Conservation (phyloP, 768 basidiomycete species). For the Mycena galericulata region DNA sequence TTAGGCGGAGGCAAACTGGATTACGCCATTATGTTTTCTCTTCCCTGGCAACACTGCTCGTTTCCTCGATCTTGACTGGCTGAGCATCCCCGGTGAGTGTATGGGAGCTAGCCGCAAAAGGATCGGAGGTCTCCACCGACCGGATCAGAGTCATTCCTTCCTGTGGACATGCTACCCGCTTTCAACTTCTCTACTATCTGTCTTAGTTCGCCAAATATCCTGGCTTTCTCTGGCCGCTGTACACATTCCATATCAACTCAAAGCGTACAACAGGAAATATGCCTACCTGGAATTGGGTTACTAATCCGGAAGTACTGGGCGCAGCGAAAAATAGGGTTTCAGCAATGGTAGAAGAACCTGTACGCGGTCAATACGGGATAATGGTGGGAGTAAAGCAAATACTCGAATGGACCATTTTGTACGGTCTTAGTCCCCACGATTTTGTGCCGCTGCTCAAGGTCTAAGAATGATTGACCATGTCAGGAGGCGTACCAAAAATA, state of each 20-base stretch:
- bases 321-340: slow-evolving; percentile 83
- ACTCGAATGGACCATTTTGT: slow-evolving; percentile 58
- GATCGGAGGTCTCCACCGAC: not conserved
- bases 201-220: slow-evolving; percentile 29
- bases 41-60: not conserved
- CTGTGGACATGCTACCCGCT: slow-evolving; percentile 12
- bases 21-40: not conserved
- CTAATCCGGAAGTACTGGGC: slow-evolving; percentile 82
- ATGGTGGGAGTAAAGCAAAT: not conserved
- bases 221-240: slow-evolving; percentile 32
- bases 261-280: not conserved
- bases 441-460: slow-evolving; percentile 33
- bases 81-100: not conserved
- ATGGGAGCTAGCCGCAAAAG: not conserved
- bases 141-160: slow-evolving; percentile 19
- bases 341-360: not conserved
- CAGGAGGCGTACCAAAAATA: not conserved
- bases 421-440: slow-evolving; percentile 60
- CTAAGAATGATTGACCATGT: slow-evolving; percentile 13
- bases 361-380: not conserved
- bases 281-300: slow-evolving; percentile 77
- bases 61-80: slow-evolving; percentile 2
- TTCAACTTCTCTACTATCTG: slow-evolving; percentile 26
- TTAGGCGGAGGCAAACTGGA: not conserved
- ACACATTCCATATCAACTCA: not conserved